Percentiles rank a stretch among this genome's conserved stretches.
These are phyloP conservation scores for Agaricus sinodeliciosus DNA, from an alignment of 768 basidiomycete genomes.

Conservation along the genomic window DNA sequence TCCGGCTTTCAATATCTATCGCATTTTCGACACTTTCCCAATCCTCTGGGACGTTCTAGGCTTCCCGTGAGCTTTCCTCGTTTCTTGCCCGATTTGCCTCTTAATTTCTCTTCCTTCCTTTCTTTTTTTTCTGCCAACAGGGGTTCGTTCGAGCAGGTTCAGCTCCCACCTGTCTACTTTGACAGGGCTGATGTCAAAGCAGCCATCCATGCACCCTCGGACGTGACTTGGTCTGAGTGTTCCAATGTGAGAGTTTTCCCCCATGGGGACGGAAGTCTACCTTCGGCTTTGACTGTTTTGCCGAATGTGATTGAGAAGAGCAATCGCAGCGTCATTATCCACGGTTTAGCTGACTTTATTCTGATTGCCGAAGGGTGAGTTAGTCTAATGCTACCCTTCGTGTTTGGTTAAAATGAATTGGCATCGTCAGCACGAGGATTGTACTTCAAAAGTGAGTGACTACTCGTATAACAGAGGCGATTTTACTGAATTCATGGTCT, in stretches of 20 bases:
- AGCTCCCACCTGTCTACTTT: conserved; percentile 61
- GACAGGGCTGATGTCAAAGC: conserved; percentile 59
- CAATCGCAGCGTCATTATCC: conserved; percentile 58
- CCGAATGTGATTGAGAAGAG: conserved; percentile 76
- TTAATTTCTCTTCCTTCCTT: too few species aligned
- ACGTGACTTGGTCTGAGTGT: conserved; percentile 61
- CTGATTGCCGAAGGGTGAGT: conserved; percentile 69
- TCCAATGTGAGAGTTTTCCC: conserved; percentile 55
- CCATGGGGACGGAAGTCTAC: conserved; percentile 51
- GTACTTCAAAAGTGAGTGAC: conserved; percentile 54
- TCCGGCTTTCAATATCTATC: conserved; percentile 73
- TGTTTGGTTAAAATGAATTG: background rate
- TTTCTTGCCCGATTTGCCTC: background rate
- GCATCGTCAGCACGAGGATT: conserved; percentile 41
- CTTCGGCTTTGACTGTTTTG: conserved; percentile 57
- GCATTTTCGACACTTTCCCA: conserved; percentile 72
- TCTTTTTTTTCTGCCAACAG: conserved; percentile 20
- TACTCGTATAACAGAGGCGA: too few species aligned
- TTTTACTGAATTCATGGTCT: background rate
- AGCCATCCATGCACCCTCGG: conserved; percentile 62
- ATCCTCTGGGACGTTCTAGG: conserved; percentile 76
- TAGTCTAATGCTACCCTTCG: background rate
- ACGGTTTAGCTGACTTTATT: conserved; percentile 69
- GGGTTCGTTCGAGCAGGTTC: conserved; percentile 47
- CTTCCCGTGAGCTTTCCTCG: conserved; percentile 49